phyloP scores from a whole-genome alignment of 257 asterid genomes.

The Solanum ahanhuiri region DNA sequence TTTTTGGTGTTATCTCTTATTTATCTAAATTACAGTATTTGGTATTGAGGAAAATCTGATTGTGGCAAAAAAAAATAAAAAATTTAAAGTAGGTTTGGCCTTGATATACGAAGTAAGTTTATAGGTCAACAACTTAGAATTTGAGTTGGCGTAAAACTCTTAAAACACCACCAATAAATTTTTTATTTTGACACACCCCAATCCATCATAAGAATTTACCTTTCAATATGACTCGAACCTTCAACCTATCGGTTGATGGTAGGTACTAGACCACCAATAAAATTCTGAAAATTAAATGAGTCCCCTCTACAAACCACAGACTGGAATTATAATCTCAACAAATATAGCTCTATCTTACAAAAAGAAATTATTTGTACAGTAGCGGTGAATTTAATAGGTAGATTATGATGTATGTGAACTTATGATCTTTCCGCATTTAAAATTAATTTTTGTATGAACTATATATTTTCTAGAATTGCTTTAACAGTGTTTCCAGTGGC shows the following conservation, averaged over 20 bases:
- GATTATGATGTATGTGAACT: no score
- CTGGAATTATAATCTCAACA: neutral
- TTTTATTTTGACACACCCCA: neutral
- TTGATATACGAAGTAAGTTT: neutral
- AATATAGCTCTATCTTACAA: neutral
- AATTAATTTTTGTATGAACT: no score
- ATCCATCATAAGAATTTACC: neutral
- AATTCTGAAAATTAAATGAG: neutral
- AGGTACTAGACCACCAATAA: no score
- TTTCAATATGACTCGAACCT: no score
- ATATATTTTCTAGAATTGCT: no score
- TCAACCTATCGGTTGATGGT: neutral
- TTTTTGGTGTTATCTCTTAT: neutral
- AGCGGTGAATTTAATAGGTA: no score
- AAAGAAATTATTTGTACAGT: neutral
- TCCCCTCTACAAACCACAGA: no score
- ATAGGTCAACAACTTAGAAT: neutral
- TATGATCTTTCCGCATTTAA: neutral
- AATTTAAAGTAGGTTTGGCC: neutral
- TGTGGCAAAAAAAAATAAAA: neutral
- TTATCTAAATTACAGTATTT: neutral
- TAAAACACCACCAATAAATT: neutral
- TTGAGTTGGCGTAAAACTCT: neutral
- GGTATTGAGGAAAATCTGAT: neutral
- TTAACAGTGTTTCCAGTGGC: no score